Conservation (phyloP, 2,329 filamentous ascomycete species). For the Aspergillus sclerotialis region DNA sequence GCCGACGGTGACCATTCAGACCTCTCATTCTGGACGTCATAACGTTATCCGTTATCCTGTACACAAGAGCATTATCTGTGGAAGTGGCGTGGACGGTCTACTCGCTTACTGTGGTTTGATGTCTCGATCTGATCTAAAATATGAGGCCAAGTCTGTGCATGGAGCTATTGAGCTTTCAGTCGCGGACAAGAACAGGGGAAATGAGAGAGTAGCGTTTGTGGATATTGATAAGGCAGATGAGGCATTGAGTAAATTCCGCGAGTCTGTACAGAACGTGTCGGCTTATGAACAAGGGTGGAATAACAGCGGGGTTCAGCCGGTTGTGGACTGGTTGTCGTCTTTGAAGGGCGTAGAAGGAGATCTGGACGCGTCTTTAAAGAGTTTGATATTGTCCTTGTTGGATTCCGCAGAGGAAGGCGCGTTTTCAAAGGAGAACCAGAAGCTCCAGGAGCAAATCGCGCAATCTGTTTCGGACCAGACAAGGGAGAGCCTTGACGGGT, state of each 20-base stretch:
- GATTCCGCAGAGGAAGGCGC: constrained; percentile 30
- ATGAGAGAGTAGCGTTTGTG: constrained; percentile 43
- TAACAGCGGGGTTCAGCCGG: constrained; percentile 58
- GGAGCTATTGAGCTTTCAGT: constrained; percentile 41
- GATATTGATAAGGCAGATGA: constrained; percentile 57
- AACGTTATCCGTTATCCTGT: constrained; percentile 72
- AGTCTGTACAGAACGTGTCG: constrained; percentile 62
- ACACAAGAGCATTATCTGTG: constrained; percentile 70
- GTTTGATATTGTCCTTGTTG: constrained; percentile 62
- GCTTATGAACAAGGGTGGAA: constrained; percentile 70
- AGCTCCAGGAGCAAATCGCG: constrained; percentile 21
- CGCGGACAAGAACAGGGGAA: constrained; percentile 26
- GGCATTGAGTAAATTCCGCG: constrained; percentile 61
- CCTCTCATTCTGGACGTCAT: constrained; percentile 56
- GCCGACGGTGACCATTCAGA: constrained; percentile 64
- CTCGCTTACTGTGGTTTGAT: constrained; percentile 29
- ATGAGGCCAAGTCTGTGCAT: constrained; percentile 24
- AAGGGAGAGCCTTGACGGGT: constrained; percentile 47
- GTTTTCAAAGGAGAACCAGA: constrained; percentile 19
- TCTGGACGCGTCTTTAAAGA: constrained; percentile 60
- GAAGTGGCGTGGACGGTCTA: constrained; percentile 64
- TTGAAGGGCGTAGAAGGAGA: constrained; percentile 30
- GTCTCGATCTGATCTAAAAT: constrained; percentile 22
- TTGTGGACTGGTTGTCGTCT: constrained; percentile 58
- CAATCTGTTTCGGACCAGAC: constrained; percentile 36